Evolutionary conservation across 2,329 filamentous ascomycete species (phyloP).

Genomic region (Fusarium siculi): DNA sequence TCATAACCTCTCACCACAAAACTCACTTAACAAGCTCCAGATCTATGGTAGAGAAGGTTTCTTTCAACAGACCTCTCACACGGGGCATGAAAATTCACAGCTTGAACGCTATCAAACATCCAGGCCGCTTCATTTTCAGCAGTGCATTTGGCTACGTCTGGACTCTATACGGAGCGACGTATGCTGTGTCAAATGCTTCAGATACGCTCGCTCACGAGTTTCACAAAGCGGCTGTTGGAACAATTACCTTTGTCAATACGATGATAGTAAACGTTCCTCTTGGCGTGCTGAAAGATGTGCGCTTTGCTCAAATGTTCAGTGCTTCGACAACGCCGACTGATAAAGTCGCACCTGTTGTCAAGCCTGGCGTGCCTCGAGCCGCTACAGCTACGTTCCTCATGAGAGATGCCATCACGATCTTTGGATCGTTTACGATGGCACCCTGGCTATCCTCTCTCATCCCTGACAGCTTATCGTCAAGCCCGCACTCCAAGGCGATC

Average conservation of each 20-base stretch:
- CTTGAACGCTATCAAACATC: conserved; percentile 28
- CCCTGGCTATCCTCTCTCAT: conserved; percentile 41
- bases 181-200: conserved; percentile 43
- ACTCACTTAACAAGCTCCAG: not conserved
- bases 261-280: conserved; percentile 48
- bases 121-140: conserved; percentile 40
- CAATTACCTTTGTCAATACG: conserved; percentile 43
- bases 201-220: conserved; percentile 43
- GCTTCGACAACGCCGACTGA: not conserved
- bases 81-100: conserved; percentile 28
- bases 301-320: conserved; percentile 46
- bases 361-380: conserved; percentile 32
- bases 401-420: conserved; percentile 47
- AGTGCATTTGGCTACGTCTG: conserved; percentile 45
- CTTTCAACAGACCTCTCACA: conserved; percentile 27
- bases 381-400: conserved; percentile 44
- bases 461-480: conserved; percentile 40
- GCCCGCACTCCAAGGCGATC: conserved; percentile 42
- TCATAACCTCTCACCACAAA: no score
- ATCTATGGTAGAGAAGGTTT: conserved; percentile 39
- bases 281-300: conserved; percentile 47
- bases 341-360: conserved; percentile 8
- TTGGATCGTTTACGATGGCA: conserved; percentile 47
- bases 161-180: conserved; percentile 46
- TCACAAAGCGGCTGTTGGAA: conserved; percentile 39